Evolutionary conservation across 768 basidiomycete genomes (phyloP), one percentile per base, ranked within the genome.

Genomic region (Thelephora ganbajun): DNA sequence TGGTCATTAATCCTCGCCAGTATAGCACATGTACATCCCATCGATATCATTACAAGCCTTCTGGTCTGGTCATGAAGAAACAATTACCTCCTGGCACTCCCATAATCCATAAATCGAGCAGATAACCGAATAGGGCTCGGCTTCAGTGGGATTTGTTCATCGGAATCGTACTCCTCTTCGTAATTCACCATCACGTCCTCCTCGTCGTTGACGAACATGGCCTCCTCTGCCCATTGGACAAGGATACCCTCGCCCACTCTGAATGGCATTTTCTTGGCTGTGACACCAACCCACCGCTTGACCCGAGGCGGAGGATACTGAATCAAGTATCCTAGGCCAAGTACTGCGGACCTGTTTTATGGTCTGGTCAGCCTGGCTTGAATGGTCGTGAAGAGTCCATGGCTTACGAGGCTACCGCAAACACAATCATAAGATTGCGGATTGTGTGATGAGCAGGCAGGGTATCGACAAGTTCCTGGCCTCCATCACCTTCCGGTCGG

Each of bases 141-240:
- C 35, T 45, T 52, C 19, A 55, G 36, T 12, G 54, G 51, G 35
- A 55, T 46, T 35, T 55, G 47, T 33, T 55, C 51, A 22, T 50
- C 46, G 6, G 18, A 30, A 4, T 19, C 49, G 11, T 26, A 26
- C 30, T 11, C 34, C n/a, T 50, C 48, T 0, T 26, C 14, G n/a
- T 48, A 45, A 11, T 56, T 55, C 2, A 55, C 54, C 54, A 55
- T 55, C 34, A 53, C 52, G 35, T 54, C 54, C 26, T 22, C 52
- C 18, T 55, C 54, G 26, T 16, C 44, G n/a, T 42, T 48, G 34
- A 54, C 39, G 16, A 45, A 48, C 6, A 49, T 11, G 19, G 54
- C 54, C 45, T 55, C 54, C 35, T 52, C 33, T 9, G 49, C 51
- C 55, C 55, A 56, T 9, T 30, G 9, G 18, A 33, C 9, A 11